Conservation (phyloP, 345 rosid genomes). For the Noccaea bulbosa region DNA sequence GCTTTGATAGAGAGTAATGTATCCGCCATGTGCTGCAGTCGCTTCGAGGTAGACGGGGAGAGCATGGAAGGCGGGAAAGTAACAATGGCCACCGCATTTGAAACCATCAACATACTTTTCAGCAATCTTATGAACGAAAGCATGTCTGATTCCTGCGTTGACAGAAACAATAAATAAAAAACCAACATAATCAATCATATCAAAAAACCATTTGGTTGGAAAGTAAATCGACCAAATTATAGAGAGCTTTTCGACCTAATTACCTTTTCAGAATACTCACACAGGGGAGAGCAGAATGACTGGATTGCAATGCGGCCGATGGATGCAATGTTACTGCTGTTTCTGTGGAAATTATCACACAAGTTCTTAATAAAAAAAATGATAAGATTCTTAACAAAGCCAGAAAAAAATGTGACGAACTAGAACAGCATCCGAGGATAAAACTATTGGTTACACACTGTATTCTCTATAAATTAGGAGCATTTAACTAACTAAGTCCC, state of each 20-base stretch:
- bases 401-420: neutral
- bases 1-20: constrained; percentile 85
- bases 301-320: constrained; percentile 83
- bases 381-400: neutral
- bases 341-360: constrained; percentile 50
- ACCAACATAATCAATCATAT: neutral
- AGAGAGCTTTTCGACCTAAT: constrained; percentile 34
- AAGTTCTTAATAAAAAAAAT: neutral
- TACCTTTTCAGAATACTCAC: constrained; percentile 72
- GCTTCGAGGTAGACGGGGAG: constrained; percentile 64
- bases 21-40: constrained; percentile 93
- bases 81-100: constrained; percentile 80
- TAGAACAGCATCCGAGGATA: constrained; percentile 14
- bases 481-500: neutral
- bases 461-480: constrained; percentile 11
- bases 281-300: constrained; percentile 87
- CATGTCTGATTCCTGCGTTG: constrained; percentile 78
- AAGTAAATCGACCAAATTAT: constrained; percentile 25
- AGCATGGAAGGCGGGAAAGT: constrained; percentile 79
- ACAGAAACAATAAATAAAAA: neutral
- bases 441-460: neutral
- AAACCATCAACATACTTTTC: constrained; percentile 71
- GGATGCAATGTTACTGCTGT: constrained; percentile 52
- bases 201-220: constrained; percentile 1
- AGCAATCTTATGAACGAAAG: constrained; percentile 79